These are phyloP conservation scores for Ascochyta pisi DNA, from an alignment of 2,329 filamentous ascomycete genomes.

Conservation along the genomic window DNA sequence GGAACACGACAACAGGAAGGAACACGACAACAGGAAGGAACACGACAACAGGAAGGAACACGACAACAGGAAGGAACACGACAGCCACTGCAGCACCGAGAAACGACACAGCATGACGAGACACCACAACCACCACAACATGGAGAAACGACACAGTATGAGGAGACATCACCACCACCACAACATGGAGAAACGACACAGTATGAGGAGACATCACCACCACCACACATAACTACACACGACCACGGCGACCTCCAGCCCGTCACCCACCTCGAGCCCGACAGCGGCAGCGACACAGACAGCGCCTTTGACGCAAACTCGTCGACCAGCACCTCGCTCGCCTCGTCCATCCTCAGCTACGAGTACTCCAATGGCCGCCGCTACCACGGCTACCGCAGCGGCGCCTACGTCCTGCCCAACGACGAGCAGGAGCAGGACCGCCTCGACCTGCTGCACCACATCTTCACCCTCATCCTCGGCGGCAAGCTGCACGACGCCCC, in stretches of 20 bases:
- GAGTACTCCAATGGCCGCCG: slow-evolving; percentile 49
- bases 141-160: background rate
- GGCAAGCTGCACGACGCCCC: slow-evolving; percentile 48
- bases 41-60: background rate
- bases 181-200: background rate
- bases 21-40: background rate
- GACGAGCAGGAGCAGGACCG: slow-evolving; percentile 50
- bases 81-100: background rate
- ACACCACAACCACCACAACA: background rate
- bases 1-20: background rate
- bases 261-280: slow-evolving; percentile 39
- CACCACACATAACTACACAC: too few species aligned
- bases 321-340: slow-evolving; percentile 42
- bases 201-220: background rate
- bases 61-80: background rate
- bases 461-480: slow-evolving; percentile 45
- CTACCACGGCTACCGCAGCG: slow-evolving; percentile 48
- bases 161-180: background rate
- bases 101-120: background rate
- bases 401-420: slow-evolving; percentile 47
- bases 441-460: slow-evolving; percentile 49
- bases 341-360: slow-evolving; percentile 48
- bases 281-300: slow-evolving; percentile 37
- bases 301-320: slow-evolving; percentile 40
- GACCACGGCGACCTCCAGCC: slow-evolving; percentile 29